These are phyloP conservation scores for Exophiala sideris DNA, from an alignment of 2,329 filamentous ascomycete species.

Conservation along the genomic window DNA sequence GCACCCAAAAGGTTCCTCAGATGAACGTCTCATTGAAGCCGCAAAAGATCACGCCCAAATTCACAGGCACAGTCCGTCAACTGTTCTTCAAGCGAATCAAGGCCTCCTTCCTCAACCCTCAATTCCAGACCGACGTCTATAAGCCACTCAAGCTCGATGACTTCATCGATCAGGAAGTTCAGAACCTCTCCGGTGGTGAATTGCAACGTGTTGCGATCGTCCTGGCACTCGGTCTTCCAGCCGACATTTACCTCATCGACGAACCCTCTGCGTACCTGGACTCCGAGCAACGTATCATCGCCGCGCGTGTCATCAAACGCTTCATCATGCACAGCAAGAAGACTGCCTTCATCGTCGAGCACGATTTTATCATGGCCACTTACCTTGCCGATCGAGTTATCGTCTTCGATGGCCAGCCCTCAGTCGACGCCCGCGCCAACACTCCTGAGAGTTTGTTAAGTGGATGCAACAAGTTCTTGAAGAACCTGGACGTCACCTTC, in stretches of 20 bases:
- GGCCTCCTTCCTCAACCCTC: slow-evolving; percentile 88
- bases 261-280: slow-evolving; percentile 97
- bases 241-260: slow-evolving; percentile 97
- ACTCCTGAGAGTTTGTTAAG: slow-evolving; percentile 86
- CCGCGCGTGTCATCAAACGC: slow-evolving; percentile 95
- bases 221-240: slow-evolving; percentile 88
- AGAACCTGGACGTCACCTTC: slow-evolving; percentile 97
- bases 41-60: slow-evolving; percentile 98
- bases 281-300: slow-evolving; percentile 98
- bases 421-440: slow-evolving; percentile 83
- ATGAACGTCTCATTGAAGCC: slow-evolving; percentile 99
- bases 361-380: slow-evolving; percentile 98
- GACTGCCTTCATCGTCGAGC: slow-evolving; percentile 98
- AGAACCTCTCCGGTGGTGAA: slow-evolving; percentile 98
- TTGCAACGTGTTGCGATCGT: slow-evolving; percentile 98
- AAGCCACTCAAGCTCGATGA: slow-evolving; percentile 99
- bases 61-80: slow-evolving; percentile 92
- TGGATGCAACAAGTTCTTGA: slow-evolving; percentile 93
- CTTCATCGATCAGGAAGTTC: slow-evolving; percentile 99
- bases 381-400: slow-evolving; percentile 90
- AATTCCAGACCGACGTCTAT: slow-evolving; percentile 99
- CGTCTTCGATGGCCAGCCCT: slow-evolving; percentile 93
- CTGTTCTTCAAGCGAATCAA: slow-evolving; percentile 99
- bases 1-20: slow-evolving; percentile 70
- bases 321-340: slow-evolving; percentile 99